Conservation (phyloP, 1,139 yeast genomes). For the Hemisphaericaspora xylofermentans region DNA sequence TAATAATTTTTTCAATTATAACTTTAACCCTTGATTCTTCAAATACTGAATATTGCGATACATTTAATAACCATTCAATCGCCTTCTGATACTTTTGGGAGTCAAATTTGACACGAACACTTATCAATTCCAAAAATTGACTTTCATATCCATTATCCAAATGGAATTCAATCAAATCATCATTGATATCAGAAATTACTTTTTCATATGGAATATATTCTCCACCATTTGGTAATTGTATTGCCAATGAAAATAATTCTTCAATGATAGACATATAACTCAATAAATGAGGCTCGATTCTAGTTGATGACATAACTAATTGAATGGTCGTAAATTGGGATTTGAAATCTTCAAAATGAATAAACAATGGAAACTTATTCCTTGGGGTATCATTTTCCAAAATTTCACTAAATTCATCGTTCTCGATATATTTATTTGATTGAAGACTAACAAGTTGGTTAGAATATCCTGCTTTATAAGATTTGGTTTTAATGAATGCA, state of each 20-base stretch:
- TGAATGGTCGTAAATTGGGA: conserved; percentile 80
- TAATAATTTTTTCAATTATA: conserved; percentile 70
- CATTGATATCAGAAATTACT: conserved; percentile 69
- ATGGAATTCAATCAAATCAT: conserved; percentile 65
- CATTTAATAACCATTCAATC: conserved; percentile 71
- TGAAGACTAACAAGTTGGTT: conserved; percentile 16
- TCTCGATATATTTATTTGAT: conserved; percentile 16
- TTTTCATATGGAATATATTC: conserved; percentile 62
- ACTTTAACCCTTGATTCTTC: conserved; percentile 72
- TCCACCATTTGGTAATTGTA: conserved; percentile 68
- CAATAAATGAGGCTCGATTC: conserved; percentile 55
- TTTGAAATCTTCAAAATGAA: conserved; percentile 77
- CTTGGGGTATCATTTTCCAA: conserved; percentile 40
- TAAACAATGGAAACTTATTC: conserved; percentile 57
- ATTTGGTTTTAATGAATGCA: conserved; percentile 65
- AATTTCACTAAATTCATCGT: conserved; percentile 29
- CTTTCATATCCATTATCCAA: conserved; percentile 60
- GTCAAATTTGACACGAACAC: conserved; percentile 62
- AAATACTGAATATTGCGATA: conserved; percentile 64
- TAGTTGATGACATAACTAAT: conserved; percentile 61
- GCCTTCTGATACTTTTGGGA: conserved; percentile 63
- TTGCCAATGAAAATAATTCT: conserved; percentile 68
- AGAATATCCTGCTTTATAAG: conserved; percentile 53
- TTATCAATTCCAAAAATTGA: conserved; percentile 63
- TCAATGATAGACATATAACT: conserved; percentile 69